Conservation (phyloP, 805 yeast genomes). For the Saccharomycopsis malanga region DNA sequence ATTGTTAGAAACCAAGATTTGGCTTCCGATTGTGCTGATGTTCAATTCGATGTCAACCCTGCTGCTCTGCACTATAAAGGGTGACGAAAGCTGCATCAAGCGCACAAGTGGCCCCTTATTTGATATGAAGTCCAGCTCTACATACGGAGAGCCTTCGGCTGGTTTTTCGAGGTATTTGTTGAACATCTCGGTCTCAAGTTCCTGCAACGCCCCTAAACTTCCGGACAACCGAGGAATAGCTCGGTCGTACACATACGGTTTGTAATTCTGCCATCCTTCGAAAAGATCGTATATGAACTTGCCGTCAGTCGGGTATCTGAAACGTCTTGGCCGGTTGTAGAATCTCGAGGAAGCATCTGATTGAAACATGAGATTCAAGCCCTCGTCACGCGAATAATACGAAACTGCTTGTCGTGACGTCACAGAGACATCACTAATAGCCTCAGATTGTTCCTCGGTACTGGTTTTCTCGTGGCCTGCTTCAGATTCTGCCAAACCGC, state of each 20-base stretch:
- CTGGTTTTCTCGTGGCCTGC: too few species aligned
- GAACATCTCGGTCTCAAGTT: not conserved
- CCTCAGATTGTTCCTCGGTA: too few species aligned
- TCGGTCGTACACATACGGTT: not conserved
- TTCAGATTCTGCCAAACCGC: too few species aligned
- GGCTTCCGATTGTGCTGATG: not conserved
- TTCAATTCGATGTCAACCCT: not conserved
- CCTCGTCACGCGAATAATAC: not conserved
- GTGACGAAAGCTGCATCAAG: not conserved
- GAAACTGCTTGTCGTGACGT: not conserved
- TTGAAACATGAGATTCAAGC: not conserved
- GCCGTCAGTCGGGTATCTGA: not conserved
- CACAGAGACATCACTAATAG: too few species aligned
- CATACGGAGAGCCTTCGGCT: not conserved
- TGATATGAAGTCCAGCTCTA: not conserved
- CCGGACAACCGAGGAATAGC: not conserved
- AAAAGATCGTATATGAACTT: not conserved
- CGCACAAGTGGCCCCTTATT: not conserved
- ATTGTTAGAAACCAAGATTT: not conserved
- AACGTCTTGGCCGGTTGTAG: not conserved
- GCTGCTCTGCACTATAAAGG: not conserved
- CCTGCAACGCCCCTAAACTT: not conserved
- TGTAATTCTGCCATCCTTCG: not conserved
- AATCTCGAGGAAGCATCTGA: not conserved
- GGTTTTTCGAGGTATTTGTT: not conserved